A percentile compares a stretch with the other conserved stretches of the same genome.
Conservation (phyloP, 495 filamentous ascomycete genomes). For the Jackrogersella minutella region DNA sequence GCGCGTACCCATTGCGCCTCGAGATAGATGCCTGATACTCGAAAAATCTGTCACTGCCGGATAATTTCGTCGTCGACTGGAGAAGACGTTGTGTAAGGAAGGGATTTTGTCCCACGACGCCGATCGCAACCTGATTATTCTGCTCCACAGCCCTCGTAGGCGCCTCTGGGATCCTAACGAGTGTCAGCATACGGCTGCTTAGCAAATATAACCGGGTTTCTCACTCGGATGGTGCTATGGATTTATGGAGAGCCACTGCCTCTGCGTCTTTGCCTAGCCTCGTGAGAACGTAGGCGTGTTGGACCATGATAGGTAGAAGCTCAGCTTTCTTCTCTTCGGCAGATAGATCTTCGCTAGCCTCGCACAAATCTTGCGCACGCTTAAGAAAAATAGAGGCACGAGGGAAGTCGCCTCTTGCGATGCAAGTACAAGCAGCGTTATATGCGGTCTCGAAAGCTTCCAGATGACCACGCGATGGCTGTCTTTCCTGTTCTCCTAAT, state of each 20-base stretch:
- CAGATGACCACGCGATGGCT: slow-evolving; percentile 75
- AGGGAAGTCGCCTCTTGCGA: slow-evolving; percentile 78
- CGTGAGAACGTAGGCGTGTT: slow-evolving; percentile 82
- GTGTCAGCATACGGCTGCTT: slow-evolving; percentile 31
- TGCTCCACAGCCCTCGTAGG: slow-evolving; percentile 80
- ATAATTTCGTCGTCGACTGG: slow-evolving; percentile 63
- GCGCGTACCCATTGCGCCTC: slow-evolving; percentile 70
- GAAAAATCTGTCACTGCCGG: slow-evolving; percentile 77
- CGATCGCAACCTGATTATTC: slow-evolving; percentile 75
- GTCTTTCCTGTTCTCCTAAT: slow-evolving; percentile 51
- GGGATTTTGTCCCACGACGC: slow-evolving; percentile 70
- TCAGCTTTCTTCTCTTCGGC: slow-evolving; percentile 86
- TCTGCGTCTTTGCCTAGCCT: slow-evolving; percentile 77
- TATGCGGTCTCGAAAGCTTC: slow-evolving; percentile 94
- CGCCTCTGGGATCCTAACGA: slow-evolving; percentile 73
- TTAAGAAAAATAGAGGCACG: slow-evolving; percentile 82
- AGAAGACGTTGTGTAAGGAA: slow-evolving; percentile 76
- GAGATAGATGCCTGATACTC: slow-evolving; percentile 75
- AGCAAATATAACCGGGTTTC: slow-evolving; percentile 13
- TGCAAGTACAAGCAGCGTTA: slow-evolving; percentile 87
- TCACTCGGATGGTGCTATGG: slow-evolving; percentile 59
- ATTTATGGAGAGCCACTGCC: slow-evolving; percentile 70
- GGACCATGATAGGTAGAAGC: slow-evolving; percentile 82
- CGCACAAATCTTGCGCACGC: slow-evolving; percentile 86
- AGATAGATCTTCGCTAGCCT: slow-evolving; percentile 79